phyloP scores from a whole-genome alignment of 2,329 filamentous ascomycete genomes.

The Westerdykella aurantiaca region DNA sequence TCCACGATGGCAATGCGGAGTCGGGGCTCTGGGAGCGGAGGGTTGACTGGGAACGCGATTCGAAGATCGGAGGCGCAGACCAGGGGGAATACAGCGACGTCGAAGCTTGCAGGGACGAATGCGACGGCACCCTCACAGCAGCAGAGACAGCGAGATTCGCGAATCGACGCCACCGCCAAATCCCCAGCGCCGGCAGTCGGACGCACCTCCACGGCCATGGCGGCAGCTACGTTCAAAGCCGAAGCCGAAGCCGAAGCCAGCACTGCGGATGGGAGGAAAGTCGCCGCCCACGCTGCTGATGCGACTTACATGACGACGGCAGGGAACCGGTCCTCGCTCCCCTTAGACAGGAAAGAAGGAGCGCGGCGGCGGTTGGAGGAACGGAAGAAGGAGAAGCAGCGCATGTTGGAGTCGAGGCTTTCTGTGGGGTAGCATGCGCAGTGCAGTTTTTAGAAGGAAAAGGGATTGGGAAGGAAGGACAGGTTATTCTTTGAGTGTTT shows the following conservation, averaged over 20 bases:
- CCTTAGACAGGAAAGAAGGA: slow-evolving; percentile 22
- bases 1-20: not conserved
- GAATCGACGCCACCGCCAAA: too few relatives aligned
- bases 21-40: not conserved
- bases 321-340: slow-evolving; percentile 15
- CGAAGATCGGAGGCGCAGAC: slow-evolving; percentile 1
- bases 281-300: slow-evolving; percentile 18
- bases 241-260: not conserved
- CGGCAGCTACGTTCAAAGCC: not conserved
- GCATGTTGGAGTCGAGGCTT: not conserved
- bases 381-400: slow-evolving; percentile 20
- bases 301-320: slow-evolving; percentile 12
- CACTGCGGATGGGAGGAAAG: slow-evolving; percentile 14
- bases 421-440: not conserved
- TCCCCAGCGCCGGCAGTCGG: too few relatives aligned
- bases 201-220: not conserved
- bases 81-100: slow-evolving; percentile 1
- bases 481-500: too few relatives aligned
- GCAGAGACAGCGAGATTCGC: not conserved
- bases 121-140: not conserved
- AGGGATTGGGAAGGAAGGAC: too few relatives aligned
- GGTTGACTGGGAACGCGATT: slow-evolving; percentile 2
- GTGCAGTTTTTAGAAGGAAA: too few relatives aligned
- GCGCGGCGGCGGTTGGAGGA: slow-evolving; percentile 23
- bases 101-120: not conserved